Conservation (phyloP, 331 rosid genomes). For the Rosa hybrid region DNA sequence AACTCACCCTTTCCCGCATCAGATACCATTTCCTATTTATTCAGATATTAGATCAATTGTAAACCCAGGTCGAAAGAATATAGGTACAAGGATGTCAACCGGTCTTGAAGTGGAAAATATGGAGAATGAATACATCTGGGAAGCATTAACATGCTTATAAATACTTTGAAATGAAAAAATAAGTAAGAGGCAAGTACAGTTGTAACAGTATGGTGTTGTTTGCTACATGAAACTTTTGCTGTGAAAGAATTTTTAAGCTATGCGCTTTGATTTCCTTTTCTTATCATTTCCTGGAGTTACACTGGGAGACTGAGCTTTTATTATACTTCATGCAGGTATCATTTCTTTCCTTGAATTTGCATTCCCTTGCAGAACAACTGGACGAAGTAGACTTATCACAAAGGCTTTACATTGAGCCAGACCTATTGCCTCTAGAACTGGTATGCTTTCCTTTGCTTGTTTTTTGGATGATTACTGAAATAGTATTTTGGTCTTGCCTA, state of each 20-base stretch:
- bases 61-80: background rate
- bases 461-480: background rate
- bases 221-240: background rate
- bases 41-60: background rate
- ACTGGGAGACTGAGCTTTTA: background rate
- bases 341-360: slow-evolving; percentile 77
- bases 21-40: background rate
- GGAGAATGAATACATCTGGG: background rate
- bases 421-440: slow-evolving; percentile 65
- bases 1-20: background rate
- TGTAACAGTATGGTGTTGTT: background rate
- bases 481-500: background rate
- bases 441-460: slow-evolving; percentile 46
- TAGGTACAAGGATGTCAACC: background rate
- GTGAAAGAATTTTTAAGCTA: background rate
- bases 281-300: slow-evolving; percentile 7
- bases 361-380: slow-evolving; percentile 66
- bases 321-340: slow-evolving; percentile 53
- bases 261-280: slow-evolving; percentile 11
- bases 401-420: slow-evolving; percentile 79
- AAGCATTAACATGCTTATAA: background rate
- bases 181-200: background rate
- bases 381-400: slow-evolving; percentile 59
- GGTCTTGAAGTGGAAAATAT: background rate
- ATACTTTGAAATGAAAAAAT: background rate